phyloP scores from a whole-genome alignment of 2,329 filamentous ascomycete species.

The Cordyceps javanica region DNA sequence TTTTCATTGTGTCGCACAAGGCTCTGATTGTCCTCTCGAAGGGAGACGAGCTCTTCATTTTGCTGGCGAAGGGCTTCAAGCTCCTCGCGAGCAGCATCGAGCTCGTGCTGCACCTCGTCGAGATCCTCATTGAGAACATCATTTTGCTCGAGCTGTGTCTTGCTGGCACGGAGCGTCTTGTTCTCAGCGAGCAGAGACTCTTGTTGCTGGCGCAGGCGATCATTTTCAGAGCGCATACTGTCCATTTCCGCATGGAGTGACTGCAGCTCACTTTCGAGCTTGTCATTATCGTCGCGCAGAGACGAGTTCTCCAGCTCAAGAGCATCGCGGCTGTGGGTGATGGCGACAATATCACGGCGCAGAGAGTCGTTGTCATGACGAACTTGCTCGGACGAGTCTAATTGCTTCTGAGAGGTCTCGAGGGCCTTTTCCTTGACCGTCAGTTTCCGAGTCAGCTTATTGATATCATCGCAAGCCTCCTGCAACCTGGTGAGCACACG shows the following conservation, averaged over 20 bases:
- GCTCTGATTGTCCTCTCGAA: conserved; percentile 44
- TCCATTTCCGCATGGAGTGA: conserved; percentile 34
- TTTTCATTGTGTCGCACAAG: conserved; percentile 50
- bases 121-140: conserved; percentile 33
- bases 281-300: conserved; percentile 35
- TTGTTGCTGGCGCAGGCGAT: conserved; percentile 35
- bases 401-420: conserved; percentile 34
- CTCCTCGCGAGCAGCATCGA: conserved; percentile 29
- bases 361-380: conserved; percentile 33
- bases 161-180: conserved; percentile 36
- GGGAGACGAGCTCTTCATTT: conserved; percentile 2
- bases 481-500: conserved; percentile 57
- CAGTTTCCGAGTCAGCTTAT: conserved; percentile 39
- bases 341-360: conserved; percentile 33
- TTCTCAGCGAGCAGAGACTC: conserved; percentile 39
- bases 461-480: conserved; percentile 53
- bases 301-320: conserved; percentile 36
- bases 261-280: conserved; percentile 29
- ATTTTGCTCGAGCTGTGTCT: conserved; percentile 29
- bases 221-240: conserved; percentile 36
- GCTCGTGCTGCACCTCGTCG: conserved; percentile 34
- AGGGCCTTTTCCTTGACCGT: conserved; percentile 36
- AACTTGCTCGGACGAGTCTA: conserved; percentile 35
- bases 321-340: conserved; percentile 32
- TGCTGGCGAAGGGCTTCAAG: conserved; percentile 5